A percentile compares a stretch with the other conserved stretches of the same genome.
phyloP scores from a whole-genome alignment of 345 rosid genomes.

The Eucalyptus polyanthemos region DNA sequence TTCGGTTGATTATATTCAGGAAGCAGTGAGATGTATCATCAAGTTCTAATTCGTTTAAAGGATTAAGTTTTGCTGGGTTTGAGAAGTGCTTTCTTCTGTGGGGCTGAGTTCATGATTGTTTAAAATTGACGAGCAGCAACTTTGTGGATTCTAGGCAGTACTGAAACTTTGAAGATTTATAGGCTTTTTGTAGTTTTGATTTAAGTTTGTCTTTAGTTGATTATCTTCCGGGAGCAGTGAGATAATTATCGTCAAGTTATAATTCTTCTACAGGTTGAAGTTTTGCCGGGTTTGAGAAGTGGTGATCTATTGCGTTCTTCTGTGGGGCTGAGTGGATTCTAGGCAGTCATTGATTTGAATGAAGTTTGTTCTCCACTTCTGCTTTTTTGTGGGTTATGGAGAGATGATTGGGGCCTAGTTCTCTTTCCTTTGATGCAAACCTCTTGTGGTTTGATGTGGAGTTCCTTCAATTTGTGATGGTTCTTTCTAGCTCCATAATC shows the following conservation, averaged over 20 bases:
- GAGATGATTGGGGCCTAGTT: not conserved
- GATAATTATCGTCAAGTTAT: not conserved
- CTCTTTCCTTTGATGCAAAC: too few relatives aligned
- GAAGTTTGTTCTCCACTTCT: not conserved
- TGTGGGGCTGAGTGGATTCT: not conserved
- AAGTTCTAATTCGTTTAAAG: too few relatives aligned
- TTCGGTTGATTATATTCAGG: too few relatives aligned
- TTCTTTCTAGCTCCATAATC: not conserved
- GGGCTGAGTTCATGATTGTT: too few relatives aligned
- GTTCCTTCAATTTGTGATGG: not conserved
- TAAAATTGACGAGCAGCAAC: too few relatives aligned
- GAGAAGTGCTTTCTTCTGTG: too few relatives aligned
- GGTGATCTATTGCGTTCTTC: not conserved
- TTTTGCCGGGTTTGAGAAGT: not conserved
- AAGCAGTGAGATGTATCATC: too few relatives aligned
- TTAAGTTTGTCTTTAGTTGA: not conserved
- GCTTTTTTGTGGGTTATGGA: not conserved
- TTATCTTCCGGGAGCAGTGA: not conserved
- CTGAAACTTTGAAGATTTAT: not conserved
- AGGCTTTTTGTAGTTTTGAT: not conserved
- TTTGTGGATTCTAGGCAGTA: too few relatives aligned
- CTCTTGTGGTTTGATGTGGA: not conserved
- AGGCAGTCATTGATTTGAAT: not conserved
- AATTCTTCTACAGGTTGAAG: not conserved
- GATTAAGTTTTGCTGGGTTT: too few relatives aligned